Evolutionary conservation across 306 rosid species (phyloP).

Genomic region (Vicia sativa): DNA sequence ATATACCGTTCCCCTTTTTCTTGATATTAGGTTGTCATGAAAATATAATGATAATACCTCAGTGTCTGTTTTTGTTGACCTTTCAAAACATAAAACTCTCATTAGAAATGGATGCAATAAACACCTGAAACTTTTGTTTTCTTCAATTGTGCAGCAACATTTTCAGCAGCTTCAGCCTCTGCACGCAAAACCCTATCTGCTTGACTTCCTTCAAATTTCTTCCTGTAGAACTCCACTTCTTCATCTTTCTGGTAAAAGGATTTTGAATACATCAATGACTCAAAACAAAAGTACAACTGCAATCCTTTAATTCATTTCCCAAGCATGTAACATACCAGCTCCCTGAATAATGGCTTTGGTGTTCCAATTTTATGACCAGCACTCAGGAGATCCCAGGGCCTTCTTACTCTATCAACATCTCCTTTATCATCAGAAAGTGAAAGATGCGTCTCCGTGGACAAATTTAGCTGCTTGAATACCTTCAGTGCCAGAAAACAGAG

Average conservation of each 20-base stretch:
- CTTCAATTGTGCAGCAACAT: slow-evolving; percentile 69
- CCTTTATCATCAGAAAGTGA: slow-evolving; percentile 80
- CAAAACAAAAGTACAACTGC: slow-evolving; percentile 11
- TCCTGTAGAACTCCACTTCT: slow-evolving; percentile 70
- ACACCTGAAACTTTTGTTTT: slow-evolving; percentile 78
- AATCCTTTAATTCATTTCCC: slow-evolving; percentile 10
- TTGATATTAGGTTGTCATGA: slow-evolving; percentile 8
- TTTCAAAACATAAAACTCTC: slow-evolving; percentile 13
- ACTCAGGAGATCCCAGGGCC: slow-evolving; percentile 79
- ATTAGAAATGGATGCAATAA: slow-evolving; percentile 20
- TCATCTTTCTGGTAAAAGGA: slow-evolving; percentile 74
- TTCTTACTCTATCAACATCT: slow-evolving; percentile 64
- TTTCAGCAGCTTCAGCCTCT: slow-evolving; percentile 75
- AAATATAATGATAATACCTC: slow-evolving; percentile 24
- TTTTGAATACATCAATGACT: slow-evolving; percentile 29
- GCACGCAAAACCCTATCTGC: slow-evolving; percentile 81
- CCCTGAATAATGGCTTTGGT: slow-evolving; percentile 85
- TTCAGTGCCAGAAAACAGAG: slow-evolving; percentile 43
- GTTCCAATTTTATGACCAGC: slow-evolving; percentile 85
- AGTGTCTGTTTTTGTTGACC: background rate
- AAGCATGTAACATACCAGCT: slow-evolving; percentile 61
- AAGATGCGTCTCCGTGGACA: slow-evolving; percentile 56
- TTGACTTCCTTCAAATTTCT: slow-evolving; percentile 91
- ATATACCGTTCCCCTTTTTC: slow-evolving; percentile 20
- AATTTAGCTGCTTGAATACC: slow-evolving; percentile 88